phyloP scores from a whole-genome alignment of 805 yeast genomes.

The Brettanomyces naardenensis region DNA sequence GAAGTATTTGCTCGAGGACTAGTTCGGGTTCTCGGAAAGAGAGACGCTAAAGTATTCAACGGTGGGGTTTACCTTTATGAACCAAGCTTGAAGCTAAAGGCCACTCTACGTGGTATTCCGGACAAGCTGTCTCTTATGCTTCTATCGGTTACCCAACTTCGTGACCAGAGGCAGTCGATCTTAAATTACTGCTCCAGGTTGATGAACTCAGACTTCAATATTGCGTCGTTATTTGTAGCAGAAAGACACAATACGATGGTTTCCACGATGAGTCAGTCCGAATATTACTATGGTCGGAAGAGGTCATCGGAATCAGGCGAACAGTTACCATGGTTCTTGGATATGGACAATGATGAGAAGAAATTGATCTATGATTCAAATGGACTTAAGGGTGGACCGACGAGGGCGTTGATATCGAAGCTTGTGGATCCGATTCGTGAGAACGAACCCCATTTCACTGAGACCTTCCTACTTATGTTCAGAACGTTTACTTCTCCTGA shows the following conservation, averaged over 20 bases:
- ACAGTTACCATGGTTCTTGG: constrained; percentile 63
- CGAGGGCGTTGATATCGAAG: constrained; percentile 69
- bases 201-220: constrained; percentile 65
- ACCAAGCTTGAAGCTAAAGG: constrained; percentile 25
- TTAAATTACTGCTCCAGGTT: constrained; percentile 69
- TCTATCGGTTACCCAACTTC: constrained; percentile 44
- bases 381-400: constrained; percentile 81
- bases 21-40: constrained; percentile 34
- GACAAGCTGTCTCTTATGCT: constrained; percentile 29
- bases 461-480: constrained; percentile 68
- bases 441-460: constrained; percentile 52
- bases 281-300: constrained; percentile 22
- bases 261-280: constrained; percentile 20
- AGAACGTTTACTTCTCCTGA: constrained; percentile 63
- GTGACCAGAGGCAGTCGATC: constrained; percentile 63
- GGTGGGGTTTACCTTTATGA: constrained; percentile 28
- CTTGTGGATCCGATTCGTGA: constrained; percentile 64
- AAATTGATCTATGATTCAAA: constrained; percentile 50
- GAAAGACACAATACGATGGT: constrained; percentile 32
- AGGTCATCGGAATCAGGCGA: constrained; percentile 4
- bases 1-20: constrained; percentile 35
- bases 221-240: constrained; percentile 43
- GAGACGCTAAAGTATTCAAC: constrained; percentile 24
- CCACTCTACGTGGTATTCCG: constrained; percentile 29
- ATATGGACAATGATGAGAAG: constrained; percentile 50